Conservation (phyloP, 2,329 filamentous ascomycete genomes). For the Macrophomina pseudophaseolina region DNA sequence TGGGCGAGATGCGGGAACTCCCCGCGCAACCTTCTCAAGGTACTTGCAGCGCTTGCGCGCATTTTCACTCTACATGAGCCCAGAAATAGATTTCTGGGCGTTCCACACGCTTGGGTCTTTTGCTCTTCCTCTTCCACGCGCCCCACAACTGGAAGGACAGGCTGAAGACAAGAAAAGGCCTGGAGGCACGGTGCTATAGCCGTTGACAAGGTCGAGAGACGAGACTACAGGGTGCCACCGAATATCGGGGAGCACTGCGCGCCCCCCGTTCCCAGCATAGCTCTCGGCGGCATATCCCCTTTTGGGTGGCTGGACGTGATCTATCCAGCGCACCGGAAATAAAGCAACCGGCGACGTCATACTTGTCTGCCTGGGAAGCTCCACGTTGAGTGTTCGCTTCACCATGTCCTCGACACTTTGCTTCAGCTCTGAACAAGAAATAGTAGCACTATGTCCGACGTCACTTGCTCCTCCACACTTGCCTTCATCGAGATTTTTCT, state of each 20-base stretch:
- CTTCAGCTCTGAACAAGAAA: background rate
- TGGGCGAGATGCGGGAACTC: conserved; percentile 11
- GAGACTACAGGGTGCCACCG: too few relatives aligned
- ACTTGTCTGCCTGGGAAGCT: background rate
- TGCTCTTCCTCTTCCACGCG: background rate
- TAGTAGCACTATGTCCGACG: too few relatives aligned
- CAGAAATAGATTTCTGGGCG: conserved; percentile 14
- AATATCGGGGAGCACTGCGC: too few relatives aligned
- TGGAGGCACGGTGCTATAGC: background rate
- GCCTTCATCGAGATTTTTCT: too few relatives aligned
- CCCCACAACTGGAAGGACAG: background rate
- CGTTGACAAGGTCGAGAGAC: too few relatives aligned
- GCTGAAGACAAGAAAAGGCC: background rate
- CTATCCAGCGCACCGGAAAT: background rate
- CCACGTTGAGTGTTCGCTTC: background rate
- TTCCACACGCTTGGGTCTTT: background rate
- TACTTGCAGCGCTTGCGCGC: background rate
- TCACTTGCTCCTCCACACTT: too few relatives aligned
- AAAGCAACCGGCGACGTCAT: background rate
- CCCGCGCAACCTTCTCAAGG: conserved; percentile 2
- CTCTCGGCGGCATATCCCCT: background rate
- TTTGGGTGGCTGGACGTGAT: background rate
- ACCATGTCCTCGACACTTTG: background rate
- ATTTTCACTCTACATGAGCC: background rate
- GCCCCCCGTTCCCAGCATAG: background rate